Conservation (phyloP, 495 filamentous ascomycete genomes). For the Hypoxylon fragiforme region DNA sequence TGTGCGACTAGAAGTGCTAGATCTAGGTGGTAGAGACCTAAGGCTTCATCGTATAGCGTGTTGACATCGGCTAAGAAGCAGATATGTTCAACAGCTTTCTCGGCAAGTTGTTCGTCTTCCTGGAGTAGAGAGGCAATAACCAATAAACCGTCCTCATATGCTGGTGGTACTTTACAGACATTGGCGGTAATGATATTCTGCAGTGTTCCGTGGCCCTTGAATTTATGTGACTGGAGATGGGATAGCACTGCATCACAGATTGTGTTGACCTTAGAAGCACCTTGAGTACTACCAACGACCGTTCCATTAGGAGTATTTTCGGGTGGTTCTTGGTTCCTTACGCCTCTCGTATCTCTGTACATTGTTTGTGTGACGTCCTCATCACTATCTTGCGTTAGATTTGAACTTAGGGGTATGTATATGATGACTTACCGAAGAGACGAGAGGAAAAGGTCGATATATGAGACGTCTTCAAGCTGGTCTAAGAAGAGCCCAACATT, state of each 20-base stretch:
- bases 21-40: conserved; percentile 90
- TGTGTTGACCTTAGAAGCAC: conserved; percentile 72
- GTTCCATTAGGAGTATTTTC: conserved; percentile 9
- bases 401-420: neutral
- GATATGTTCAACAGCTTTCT: conserved; percentile 90
- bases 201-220: conserved; percentile 60
- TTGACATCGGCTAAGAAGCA: conserved; percentile 96
- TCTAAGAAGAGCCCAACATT: conserved; percentile 77
- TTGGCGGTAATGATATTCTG: conserved; percentile 95
- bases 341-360: conserved; percentile 77
- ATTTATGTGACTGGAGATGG: conserved; percentile 61
- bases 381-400: conserved; percentile 56
- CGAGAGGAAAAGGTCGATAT: conserved; percentile 91
- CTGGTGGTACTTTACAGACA: conserved; percentile 88
- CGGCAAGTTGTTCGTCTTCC: conserved; percentile 67
- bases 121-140: conserved; percentile 76
- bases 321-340: conserved; percentile 31
- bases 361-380: conserved; percentile 94
- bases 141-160: conserved; percentile 81
- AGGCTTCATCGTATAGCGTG: conserved; percentile 84
- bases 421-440: conserved; percentile 69
- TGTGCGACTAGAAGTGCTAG: conserved; percentile 89
- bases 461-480: conserved; percentile 80
- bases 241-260: conserved; percentile 86
- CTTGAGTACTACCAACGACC: conserved; percentile 7